These are phyloP conservation scores for Fraxinus latifolia DNA, from an alignment of 305 asterid genomes.

Conservation along the genomic window DNA sequence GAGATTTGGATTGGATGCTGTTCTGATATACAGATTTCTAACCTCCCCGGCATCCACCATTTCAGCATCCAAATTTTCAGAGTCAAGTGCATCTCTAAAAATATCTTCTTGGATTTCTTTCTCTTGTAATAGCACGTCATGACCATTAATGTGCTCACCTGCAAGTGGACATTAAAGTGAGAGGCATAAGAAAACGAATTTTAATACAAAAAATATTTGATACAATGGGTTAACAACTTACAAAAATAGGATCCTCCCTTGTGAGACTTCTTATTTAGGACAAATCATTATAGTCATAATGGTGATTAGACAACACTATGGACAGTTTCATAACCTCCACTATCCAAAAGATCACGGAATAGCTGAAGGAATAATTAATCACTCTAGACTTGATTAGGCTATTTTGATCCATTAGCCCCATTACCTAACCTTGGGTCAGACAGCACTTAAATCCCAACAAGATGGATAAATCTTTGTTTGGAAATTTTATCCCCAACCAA, in stretches of 20 bases:
- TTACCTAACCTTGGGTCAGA: neutral
- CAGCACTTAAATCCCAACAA: neutral
- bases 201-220: neutral
- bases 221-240: neutral
- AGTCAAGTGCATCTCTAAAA: slow-evolving; percentile 32
- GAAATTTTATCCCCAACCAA: neutral
- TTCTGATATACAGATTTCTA: slow-evolving; percentile 21
- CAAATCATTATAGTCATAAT: neutral
- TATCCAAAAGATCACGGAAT: neutral
- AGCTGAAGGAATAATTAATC: neutral
- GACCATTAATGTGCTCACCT: slow-evolving; percentile 39
- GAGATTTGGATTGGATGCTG: slow-evolving; percentile 22
- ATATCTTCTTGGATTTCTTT: slow-evolving; percentile 43
- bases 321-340: neutral
- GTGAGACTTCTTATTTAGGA: neutral
- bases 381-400: neutral
- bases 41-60: slow-evolving; percentile 52
- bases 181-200: neutral
- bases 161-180: slow-evolving; percentile 15
- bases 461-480: neutral
- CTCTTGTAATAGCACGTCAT: slow-evolving; percentile 40
- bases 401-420: neutral
- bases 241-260: neutral
- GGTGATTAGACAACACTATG: neutral
- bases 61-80: slow-evolving; percentile 36